These are phyloP conservation scores for Vickermania spadyakhi DNA, from an alignment of 208 protist genomes.

Conservation along the genomic window DNA sequence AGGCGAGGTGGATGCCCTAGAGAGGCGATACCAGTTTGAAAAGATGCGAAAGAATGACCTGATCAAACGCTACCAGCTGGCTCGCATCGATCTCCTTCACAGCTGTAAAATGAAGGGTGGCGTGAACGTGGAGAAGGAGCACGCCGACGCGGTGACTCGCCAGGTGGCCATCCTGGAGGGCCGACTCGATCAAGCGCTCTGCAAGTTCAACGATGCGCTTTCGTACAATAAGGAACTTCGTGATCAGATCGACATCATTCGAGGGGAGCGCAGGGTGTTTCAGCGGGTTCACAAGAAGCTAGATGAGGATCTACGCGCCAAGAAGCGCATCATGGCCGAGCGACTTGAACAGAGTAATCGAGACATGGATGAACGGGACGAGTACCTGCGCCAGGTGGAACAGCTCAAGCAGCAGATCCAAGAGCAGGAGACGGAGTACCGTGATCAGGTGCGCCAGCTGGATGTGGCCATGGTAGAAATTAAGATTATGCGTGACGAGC, in stretches of 20 bases:
- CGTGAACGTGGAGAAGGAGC: slow-evolving; percentile 88
- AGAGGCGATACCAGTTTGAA: slow-evolving; percentile 87
- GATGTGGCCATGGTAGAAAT: slow-evolving; percentile 84
- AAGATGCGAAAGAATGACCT: slow-evolving; percentile 89
- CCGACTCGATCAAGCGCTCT: slow-evolving; percentile 90
- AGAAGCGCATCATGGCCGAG: slow-evolving; percentile 92
- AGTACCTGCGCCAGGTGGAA: slow-evolving; percentile 79
- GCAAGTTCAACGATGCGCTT: slow-evolving; percentile 95
- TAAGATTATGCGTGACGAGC: slow-evolving; percentile 80
- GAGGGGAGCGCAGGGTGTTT: slow-evolving; percentile 94
- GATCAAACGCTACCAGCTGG: slow-evolving; percentile 75
- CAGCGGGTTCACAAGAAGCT: slow-evolving; percentile 95
- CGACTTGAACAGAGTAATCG: slow-evolving; percentile 92
- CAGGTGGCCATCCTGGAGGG: slow-evolving; percentile 94
- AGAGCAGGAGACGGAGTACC: slow-evolving; percentile 76
- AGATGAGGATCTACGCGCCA: slow-evolving; percentile 88
- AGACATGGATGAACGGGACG: slow-evolving; percentile 93
- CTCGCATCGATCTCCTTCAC: slow-evolving; percentile 79
- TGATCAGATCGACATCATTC: slow-evolving; percentile 94
- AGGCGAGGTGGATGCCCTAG: slow-evolving; percentile 79
- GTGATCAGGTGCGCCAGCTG: slow-evolving; percentile 55
- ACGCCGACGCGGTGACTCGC: slow-evolving; percentile 79
- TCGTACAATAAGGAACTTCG: slow-evolving; percentile 93
- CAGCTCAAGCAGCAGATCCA: slow-evolving; percentile 59
- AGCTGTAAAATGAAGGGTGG: slow-evolving; percentile 80